Conservation (phyloP, 2,329 filamentous ascomycete genomes). For the Calonectria pseudoreteaudii region DNA sequence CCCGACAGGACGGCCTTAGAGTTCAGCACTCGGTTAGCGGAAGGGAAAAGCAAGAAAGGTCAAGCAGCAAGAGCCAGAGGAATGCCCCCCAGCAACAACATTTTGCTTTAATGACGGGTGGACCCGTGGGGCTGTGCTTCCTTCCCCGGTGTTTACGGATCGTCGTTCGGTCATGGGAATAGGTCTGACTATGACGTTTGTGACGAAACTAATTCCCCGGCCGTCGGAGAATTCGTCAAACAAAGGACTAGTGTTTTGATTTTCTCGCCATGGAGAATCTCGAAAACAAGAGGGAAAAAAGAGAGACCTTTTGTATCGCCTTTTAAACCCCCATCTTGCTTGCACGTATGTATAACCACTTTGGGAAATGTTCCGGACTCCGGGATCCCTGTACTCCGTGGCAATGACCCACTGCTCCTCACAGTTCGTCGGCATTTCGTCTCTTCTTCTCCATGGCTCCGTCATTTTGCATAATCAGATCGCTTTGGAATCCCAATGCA, state of each 20-base stretch:
- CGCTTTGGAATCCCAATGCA: neutral
- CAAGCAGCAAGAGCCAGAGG: neutral
- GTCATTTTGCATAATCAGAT: neutral
- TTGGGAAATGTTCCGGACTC: neutral
- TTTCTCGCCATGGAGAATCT: neutral
- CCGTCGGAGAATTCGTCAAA: neutral
- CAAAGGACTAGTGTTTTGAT: neutral
- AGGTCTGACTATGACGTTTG: neutral
- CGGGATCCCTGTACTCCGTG: neutral
- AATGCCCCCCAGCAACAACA: neutral
- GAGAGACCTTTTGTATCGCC: neutral
- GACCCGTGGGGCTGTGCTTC: constrained; percentile 1
- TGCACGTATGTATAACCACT: neutral
- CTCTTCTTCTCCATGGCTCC: neutral
- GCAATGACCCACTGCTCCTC: neutral
- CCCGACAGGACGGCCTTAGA: neutral
- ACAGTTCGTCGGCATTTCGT: neutral
- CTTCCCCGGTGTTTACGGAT: neutral
- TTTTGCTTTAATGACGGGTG: constrained; percentile 4
- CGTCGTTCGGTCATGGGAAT: neutral
- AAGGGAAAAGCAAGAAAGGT: neutral
- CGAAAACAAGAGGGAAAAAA: neutral
- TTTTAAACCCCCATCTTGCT: neutral
- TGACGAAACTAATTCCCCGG: neutral
- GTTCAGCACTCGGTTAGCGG: neutral